Percentiles rank a stretch among this genome's conserved stretches.
These are phyloP conservation scores for Suillus paluster DNA, from an alignment of 768 basidiomycete species.

Conservation along the genomic window DNA sequence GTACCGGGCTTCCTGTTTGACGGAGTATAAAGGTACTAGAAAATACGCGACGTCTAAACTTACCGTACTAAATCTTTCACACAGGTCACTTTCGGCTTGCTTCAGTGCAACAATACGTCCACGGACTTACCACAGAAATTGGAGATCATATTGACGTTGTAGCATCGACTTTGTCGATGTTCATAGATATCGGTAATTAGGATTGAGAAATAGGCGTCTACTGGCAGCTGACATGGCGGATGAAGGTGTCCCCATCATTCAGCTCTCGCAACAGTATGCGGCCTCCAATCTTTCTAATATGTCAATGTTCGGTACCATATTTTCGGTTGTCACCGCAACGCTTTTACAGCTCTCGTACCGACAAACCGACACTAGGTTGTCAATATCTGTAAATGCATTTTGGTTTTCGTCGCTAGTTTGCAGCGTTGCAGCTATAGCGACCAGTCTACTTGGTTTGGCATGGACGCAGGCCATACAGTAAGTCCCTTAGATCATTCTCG, in stretches of 20 bases:
- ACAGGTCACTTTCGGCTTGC: constrained; percentile 48
- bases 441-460: constrained; percentile 45
- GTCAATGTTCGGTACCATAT: constrained; percentile 49
- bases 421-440: constrained; percentile 47
- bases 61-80: not conserved
- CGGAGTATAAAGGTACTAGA: constrained; percentile 40
- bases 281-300: constrained; percentile 45
- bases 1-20: constrained; percentile 51
- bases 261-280: constrained; percentile 46
- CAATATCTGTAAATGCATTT: constrained; percentile 42
- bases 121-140: constrained; percentile 44
- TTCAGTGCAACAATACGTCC: constrained; percentile 48
- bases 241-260: constrained; percentile 46
- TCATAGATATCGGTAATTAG: constrained; percentile 48
- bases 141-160: constrained; percentile 48
- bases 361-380: constrained; percentile 25
- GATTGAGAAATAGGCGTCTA: not conserved
- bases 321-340: constrained; percentile 47
- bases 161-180: constrained; percentile 40
- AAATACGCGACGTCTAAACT: not conserved
- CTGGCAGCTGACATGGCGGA: not conserved
- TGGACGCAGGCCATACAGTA: constrained; percentile 53
- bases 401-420: constrained; percentile 53
- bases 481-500: constrained; percentile 17
- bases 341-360: constrained; percentile 45